These are phyloP conservation scores for Vanderwaltozyma tropicalis DNA, from an alignment of 805 yeast genomes.

Conservation along the genomic window DNA sequence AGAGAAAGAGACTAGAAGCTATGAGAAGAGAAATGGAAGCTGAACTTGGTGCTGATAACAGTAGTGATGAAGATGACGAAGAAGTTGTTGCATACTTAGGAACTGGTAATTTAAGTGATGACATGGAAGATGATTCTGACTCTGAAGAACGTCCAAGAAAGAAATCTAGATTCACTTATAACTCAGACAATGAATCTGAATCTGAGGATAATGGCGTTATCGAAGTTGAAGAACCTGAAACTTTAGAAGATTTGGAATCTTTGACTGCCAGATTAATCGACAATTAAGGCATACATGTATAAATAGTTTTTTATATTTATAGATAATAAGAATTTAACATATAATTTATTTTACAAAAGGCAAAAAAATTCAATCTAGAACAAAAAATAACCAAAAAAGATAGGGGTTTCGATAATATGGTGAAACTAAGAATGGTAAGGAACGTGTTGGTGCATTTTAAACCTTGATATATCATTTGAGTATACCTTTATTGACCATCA, in stretches of 20 bases:
- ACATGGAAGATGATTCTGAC: conserved; percentile 29
- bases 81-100: conserved; percentile 25
- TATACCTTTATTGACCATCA: too few species aligned
- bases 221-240: conserved; percentile 81
- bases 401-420: too few species aligned
- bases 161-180: conserved; percentile 10
- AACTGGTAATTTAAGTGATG: conserved; percentile 30
- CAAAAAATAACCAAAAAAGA: too few species aligned
- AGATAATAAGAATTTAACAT: background rate
- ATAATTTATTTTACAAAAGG: conserved; percentile 2
- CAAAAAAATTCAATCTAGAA: too few species aligned
- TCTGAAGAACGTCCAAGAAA: conserved; percentile 24
- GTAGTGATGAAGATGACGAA: conserved; percentile 17
- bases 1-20: conserved; percentile 73
- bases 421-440: too few species aligned
- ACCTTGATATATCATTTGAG: too few species aligned
- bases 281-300: background rate
- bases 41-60: conserved; percentile 16
- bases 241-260: conserved; percentile 89
- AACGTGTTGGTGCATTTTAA: too few species aligned
- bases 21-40: conserved; percentile 45
- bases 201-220: conserved; percentile 33
- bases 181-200: background rate
- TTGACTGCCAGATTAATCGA: conserved; percentile 45
- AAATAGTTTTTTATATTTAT: background rate